Evolutionary conservation across 2,329 filamentous ascomycete genomes (phyloP).

Genomic region (Beauveria brongniartii): DNA sequence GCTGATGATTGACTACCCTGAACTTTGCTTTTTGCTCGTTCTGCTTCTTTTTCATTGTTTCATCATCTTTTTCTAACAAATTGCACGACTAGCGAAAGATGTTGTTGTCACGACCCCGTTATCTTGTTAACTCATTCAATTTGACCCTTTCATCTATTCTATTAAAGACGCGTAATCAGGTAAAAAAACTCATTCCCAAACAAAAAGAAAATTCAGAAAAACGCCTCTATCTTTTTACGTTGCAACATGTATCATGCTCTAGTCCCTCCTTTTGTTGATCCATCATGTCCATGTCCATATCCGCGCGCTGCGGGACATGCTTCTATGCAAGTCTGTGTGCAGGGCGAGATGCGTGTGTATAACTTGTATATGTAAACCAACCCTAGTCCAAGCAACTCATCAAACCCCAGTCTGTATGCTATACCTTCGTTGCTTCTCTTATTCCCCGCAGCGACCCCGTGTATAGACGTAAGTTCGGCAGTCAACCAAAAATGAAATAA

Average conservation of each 20-base stretch:
- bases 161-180: neutral
- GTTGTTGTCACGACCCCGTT: too few species aligned
- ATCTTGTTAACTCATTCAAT: neutral
- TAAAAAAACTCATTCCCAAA: neutral
- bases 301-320: neutral
- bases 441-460: neutral
- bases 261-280: neutral
- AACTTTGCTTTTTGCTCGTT: neutral
- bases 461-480: neutral
- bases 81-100: neutral
- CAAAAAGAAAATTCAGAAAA: neutral
- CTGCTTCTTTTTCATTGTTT: neutral
- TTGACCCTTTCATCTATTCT: neutral
- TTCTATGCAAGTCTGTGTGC: neutral
- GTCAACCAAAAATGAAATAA: neutral
- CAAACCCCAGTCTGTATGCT: neutral
- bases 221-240: conserved; percentile 1
- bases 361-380: neutral
- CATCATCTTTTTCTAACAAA: neutral
- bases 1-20: neutral
- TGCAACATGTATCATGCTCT: neutral
- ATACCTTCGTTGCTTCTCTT: too few species aligned
- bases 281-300: neutral
- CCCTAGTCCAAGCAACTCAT: neutral
- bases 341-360: neutral